Percentiles rank a stretch among this genome's conserved stretches.
Evolutionary conservation across 108 stramenopile genomes (phyloP).

Genomic region (Fistulifera solaris): DNA sequence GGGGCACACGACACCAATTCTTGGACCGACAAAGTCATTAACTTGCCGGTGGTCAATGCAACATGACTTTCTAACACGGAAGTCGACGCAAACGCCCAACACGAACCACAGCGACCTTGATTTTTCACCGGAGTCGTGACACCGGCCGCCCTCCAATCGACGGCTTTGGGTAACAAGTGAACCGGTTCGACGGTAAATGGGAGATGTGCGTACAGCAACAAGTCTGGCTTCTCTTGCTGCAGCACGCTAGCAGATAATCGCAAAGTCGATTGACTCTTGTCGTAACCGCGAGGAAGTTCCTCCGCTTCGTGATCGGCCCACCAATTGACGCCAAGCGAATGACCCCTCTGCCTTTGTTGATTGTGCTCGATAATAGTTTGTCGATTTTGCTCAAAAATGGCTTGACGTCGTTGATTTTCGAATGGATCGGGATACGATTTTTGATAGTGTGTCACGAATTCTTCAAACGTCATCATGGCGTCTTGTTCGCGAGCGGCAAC

Average conservation of each 20-base stretch:
- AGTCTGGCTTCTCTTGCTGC: slow-evolving; percentile 1
- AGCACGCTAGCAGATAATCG: background rate
- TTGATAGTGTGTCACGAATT: too few relatives aligned
- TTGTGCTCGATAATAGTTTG: slow-evolving; percentile 47
- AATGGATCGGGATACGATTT: too few relatives aligned
- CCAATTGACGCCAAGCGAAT: slow-evolving; percentile 49
- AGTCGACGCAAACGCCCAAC: slow-evolving; percentile 82
- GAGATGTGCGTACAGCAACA: background rate
- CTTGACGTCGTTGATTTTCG: slow-evolving; percentile 32
- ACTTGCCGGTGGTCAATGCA: slow-evolving; percentile 58
- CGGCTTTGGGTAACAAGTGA: slow-evolving; percentile 33
- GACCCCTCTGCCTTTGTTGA: slow-evolving; percentile 16
- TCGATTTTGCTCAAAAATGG: slow-evolving; percentile 44
- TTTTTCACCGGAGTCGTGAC: slow-evolving; percentile 66
- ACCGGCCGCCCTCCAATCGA: slow-evolving; percentile 75
- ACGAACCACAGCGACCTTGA: slow-evolving; percentile 77
- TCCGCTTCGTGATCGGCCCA: slow-evolving; percentile 43
- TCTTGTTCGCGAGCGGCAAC: too few relatives aligned
- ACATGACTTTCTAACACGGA: slow-evolving; percentile 68
- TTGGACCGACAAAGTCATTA: slow-evolving; percentile 50
- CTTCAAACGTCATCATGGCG: too few relatives aligned
- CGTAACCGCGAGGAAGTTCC: slow-evolving; percentile 52
- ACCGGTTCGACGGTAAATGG: slow-evolving; percentile 25
- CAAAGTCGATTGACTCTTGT: slow-evolving; percentile 15
- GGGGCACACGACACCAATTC: slow-evolving; percentile 70